phyloP scores from a whole-genome alignment of 1,284 basidiomycete species.

The Pseudozyma thailandica region DNA sequence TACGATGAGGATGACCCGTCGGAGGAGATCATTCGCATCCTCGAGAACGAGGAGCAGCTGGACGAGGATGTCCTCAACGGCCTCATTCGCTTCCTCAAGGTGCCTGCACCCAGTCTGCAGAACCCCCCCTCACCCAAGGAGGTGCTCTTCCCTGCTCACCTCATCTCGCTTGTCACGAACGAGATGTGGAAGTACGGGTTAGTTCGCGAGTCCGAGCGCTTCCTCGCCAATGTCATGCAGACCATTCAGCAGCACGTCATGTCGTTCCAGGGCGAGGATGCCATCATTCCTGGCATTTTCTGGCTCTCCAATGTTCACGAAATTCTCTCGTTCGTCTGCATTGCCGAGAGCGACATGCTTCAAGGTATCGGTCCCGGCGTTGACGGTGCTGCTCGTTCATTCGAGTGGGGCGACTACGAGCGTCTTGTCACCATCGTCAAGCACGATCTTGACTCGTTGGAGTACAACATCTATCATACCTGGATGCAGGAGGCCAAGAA shows the following conservation, averaged over 20 bases:
- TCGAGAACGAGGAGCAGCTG: constrained; percentile 89
- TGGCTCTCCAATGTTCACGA: constrained; percentile 99
- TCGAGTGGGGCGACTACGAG: constrained; percentile 98
- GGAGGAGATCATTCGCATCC: constrained; percentile 92
- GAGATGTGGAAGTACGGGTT: constrained; percentile 99
- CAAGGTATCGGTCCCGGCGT: constrained; percentile 94
- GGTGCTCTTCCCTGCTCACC: constrained; percentile 98
- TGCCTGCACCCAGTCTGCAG: constrained; percentile 87
- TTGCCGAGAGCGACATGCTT: constrained; percentile 97
- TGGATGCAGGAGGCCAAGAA: constrained; percentile 99
- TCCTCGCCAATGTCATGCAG: constrained; percentile 99
- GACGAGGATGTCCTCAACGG: constrained; percentile 95
- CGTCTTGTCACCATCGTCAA: constrained; percentile 96
- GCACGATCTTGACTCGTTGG: constrained; percentile 96
- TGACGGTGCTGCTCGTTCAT: constrained; percentile 87
- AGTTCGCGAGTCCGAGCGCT: constrained; percentile 94
- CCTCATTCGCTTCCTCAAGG: constrained; percentile 89
- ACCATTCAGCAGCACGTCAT: constrained; percentile 97
- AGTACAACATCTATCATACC: constrained; percentile 99
- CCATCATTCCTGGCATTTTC: constrained; percentile 95
- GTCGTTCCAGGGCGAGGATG: constrained; percentile 90
- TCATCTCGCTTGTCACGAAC: constrained; percentile 96
- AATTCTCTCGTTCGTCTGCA: constrained; percentile 97
- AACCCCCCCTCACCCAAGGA: constrained; percentile 95
- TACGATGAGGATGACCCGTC: constrained; percentile 79